phyloP scores from a whole-genome alignment of 371 early-diverging fungal genomes.

The Mortierella sp. region DNA sequence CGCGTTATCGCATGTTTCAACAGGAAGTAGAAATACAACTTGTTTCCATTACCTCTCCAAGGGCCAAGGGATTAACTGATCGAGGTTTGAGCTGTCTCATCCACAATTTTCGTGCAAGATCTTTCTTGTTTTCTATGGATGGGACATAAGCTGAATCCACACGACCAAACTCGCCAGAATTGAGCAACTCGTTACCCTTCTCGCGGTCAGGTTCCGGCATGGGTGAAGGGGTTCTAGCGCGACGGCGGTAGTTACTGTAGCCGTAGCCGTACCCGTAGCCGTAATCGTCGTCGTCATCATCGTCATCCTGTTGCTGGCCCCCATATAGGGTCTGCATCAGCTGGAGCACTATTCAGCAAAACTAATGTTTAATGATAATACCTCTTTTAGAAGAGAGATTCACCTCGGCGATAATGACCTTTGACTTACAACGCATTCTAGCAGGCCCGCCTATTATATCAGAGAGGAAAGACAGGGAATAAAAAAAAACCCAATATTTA shows the following conservation, averaged over 20 bases:
- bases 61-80: conserved; percentile 17
- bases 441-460: neutral
- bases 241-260: neutral
- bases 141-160: conserved; percentile 38
- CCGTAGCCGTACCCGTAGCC: neutral
- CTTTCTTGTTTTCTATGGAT: conserved; percentile 11
- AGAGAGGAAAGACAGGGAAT: neutral
- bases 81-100: conserved; percentile 38
- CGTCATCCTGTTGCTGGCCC: neutral
- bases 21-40: too few relatives aligned
- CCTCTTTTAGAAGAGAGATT: neutral
- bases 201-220: conserved; percentile 40
- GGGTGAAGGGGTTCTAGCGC: conserved; percentile 24
- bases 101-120: conserved; percentile 29
- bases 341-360: neutral
- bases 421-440: neutral
- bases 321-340: neutral
- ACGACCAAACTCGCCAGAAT: conserved; percentile 53
- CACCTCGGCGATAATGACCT: neutral
- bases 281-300: neutral
- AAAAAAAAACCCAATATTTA: neutral
- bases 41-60: conserved; percentile 41
- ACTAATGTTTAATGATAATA: neutral
- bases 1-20: neutral
- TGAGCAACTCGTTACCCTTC: conserved; percentile 37